Evolutionary conservation across 805 yeast species (phyloP), one percentile per base, ranked within the genome.

Genomic region (Candida palmyrensis): DNA sequence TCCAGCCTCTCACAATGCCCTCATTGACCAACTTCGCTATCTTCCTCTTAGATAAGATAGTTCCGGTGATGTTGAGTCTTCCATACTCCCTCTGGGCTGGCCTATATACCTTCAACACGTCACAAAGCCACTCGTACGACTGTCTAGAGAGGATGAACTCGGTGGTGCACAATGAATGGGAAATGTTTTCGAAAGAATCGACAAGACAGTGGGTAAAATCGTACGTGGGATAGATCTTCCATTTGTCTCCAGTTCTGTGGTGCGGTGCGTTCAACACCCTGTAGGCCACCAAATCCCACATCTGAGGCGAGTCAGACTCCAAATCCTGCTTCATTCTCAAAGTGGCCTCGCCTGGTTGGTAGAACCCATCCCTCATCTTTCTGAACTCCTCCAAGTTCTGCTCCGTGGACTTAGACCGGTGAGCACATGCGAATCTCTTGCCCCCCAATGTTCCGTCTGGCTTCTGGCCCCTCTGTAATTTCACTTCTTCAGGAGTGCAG

Each of bases 11-110:
- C 16, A 92, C 99, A 49, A 72, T 65, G 4, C 73, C 66, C 18
- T 79, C 92, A 37, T 76, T 82, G 15, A 92, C 97, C 45, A 92
- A 72, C 60, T 87, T 84, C 43, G 96, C 94, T 56, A 92, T 88
- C 64, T 92, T 92, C 59, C 99, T 79, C 73, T 92, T 92, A 38
- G 96, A 86, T 75, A 92, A 66, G 41, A 92, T 78, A 8, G 97
- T 85, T 36, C 98, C 98, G 2, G 95, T 84, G 47, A 92, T 76
- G 59, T 89, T 92, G 56, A 92, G 76, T 59, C 98, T 79, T 45
- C 99, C 99, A 51, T 89, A 92, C 62, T 92, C 99, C 59, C 98
- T 81, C 73, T 92, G 99, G 9, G 97, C 96, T 20, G 99, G 98
- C 69, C 96, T 81, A 65, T 87, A 92, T 29, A 92, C 96, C 51